Evolutionary conservation across 305 asterid genomes (phyloP), one percentile per base, ranked within the genome.

Genomic region (Solanum hybrid): DNA sequence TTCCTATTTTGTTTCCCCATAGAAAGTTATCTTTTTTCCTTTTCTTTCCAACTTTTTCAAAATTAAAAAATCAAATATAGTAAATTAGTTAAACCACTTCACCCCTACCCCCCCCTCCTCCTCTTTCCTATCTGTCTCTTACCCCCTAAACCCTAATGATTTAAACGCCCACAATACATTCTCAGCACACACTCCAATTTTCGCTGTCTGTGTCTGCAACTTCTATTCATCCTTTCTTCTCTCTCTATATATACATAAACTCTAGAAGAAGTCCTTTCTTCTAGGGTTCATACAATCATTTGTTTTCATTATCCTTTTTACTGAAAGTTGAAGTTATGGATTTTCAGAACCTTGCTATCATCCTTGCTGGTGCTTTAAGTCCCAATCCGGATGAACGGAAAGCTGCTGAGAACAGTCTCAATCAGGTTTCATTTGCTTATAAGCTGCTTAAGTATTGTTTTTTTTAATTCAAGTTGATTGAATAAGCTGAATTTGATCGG

Each of bases 351-450:
- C 93, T 98, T 93, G 97, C 94, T 41, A 33, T 94, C 86, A 93
- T 98, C 91, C 92, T 97, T 31, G 97, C 94, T 79, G 98, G 96
- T 34, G 99, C 99, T 3, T 94, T 97, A 38, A 95, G 99, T 92
- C 96, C 95, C 90, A 95, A 95, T 93, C 99, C 98, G 4, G 93
- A 90, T 92, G 98, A 97, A 90, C 95, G 99, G 73, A 95, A 94
- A 91, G 93, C 99, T 32, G 98, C 99, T 20, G 99, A 98, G 87
- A 96, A 93, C 61, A 95, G 97, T 90, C 97, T 98, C 84, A 97
- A 93, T 95, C 99, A 98, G 82, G 82, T 77, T 77, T 79, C 26
- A 36, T 79, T 37, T 79, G 57, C 57, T 36, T 79, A 79, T 27
- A 72, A 27, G 9, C 79, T 26, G 22, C 79, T 26, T 5, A 72